Percentiles rank a stretch among this genome's conserved stretches.
Conservation (phyloP, 2,329 filamentous ascomycete species). For the Aspergillus fischeri region DNA sequence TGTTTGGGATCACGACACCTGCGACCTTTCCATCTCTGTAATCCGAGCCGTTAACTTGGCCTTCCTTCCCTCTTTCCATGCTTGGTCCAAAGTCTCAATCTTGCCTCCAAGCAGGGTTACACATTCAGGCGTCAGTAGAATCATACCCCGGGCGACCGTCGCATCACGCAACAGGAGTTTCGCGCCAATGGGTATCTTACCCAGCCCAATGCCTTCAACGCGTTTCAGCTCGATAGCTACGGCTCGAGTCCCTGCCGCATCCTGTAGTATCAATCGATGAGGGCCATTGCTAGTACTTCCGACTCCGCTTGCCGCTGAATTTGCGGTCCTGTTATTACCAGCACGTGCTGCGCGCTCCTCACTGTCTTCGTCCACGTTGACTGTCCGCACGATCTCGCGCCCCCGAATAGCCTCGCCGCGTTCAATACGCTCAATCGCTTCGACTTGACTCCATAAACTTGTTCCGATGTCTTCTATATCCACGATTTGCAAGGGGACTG, state of each 20-base stretch:
- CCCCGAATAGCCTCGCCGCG: conserved; percentile 55
- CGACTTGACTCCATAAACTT: conserved; percentile 82
- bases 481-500: conserved; percentile 74
- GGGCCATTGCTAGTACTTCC: conserved; percentile 47
- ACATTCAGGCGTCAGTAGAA: conserved; percentile 69
- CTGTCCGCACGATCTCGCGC: conserved; percentile 74
- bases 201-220: conserved; percentile 61
- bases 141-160: conserved; percentile 65
- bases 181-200: conserved; percentile 64
- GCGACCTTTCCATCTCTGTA: conserved; percentile 26
- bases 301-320: conserved; percentile 8
- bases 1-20: not conserved
- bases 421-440: conserved; percentile 58
- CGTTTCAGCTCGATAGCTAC: conserved; percentile 69
- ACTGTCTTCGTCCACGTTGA: conserved; percentile 49
- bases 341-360: conserved; percentile 28
- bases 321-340: conserved; percentile 10
- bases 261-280: conserved; percentile 79
- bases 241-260: conserved; percentile 64
- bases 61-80: conserved; percentile 71
- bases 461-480: conserved; percentile 79
- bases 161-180: conserved; percentile 71
- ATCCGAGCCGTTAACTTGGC: conserved; percentile 62
- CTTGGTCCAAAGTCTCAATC: conserved; percentile 73
- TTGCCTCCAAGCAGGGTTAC: conserved; percentile 80